phyloP scores from a whole-genome alignment of 148 eudicot species.

The Dysphania ambrosioides region DNA sequence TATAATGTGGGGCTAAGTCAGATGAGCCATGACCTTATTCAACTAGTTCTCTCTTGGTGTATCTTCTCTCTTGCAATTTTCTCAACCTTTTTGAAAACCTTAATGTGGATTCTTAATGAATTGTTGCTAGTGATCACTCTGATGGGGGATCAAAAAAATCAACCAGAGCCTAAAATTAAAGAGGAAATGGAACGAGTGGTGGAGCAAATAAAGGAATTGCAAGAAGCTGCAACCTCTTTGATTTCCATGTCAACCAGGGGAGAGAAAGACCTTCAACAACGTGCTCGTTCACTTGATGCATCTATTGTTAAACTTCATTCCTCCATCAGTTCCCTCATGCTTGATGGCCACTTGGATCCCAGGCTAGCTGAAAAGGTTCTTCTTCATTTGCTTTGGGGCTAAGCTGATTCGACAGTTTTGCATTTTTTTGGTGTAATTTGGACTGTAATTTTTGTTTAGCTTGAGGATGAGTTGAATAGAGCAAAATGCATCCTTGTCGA shows the following conservation, averaged over 20 bases:
- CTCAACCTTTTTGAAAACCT: background rate
- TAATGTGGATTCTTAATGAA: background rate
- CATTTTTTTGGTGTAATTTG: background rate
- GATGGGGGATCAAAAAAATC: slow-evolving; percentile 29
- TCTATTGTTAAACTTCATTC: slow-evolving; percentile 51
- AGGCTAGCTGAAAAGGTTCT: slow-evolving; percentile 57
- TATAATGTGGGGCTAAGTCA: background rate
- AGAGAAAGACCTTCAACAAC: slow-evolving; percentile 63
- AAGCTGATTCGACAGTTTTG: slow-evolving; percentile 1
- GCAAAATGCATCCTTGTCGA: slow-evolving; percentile 71
- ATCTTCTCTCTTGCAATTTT: background rate
- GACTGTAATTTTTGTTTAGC: slow-evolving; percentile 27
- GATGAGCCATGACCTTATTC: background rate
- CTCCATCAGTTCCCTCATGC: slow-evolving; percentile 27
- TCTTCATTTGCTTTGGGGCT: background rate
- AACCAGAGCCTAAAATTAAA: slow-evolving; percentile 27
- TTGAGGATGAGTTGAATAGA: slow-evolving; percentile 74
- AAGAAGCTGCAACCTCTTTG: slow-evolving; percentile 65
- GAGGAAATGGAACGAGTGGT: slow-evolving; percentile 49
- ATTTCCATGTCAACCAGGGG: slow-evolving; percentile 54
- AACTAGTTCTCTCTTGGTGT: background rate
- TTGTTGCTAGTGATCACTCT: background rate
- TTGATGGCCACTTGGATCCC: slow-evolving; percentile 41
- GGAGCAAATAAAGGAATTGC: slow-evolving; percentile 77
- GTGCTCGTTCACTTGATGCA: slow-evolving; percentile 56